phyloP scores from a whole-genome alignment of 768 basidiomycete species.

The Lentinula aciculospora region DNA sequence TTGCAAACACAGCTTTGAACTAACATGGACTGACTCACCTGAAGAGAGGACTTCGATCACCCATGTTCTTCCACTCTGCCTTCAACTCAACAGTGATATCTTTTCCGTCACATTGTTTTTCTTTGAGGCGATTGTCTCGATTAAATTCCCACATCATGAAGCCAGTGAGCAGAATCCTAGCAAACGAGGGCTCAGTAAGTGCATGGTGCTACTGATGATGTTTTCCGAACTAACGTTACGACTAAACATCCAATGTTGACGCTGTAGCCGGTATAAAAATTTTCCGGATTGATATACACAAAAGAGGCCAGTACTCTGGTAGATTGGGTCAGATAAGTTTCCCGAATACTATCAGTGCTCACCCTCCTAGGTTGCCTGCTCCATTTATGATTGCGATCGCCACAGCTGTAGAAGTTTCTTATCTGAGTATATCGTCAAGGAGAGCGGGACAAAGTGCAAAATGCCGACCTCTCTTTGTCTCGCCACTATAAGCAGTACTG shows the following conservation, averaged over 20 bases:
- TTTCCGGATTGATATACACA: constrained; percentile 14
- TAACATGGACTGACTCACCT: constrained; percentile 15
- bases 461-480: constrained; percentile 11
- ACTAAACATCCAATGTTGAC: constrained; percentile 12
- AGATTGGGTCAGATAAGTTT: background rate
- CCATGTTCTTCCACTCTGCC: constrained; percentile 35
- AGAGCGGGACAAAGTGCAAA: constrained; percentile 19
- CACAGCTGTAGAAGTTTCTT: constrained; percentile 23
- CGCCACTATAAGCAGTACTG: constrained; percentile 14
- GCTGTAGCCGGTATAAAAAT: constrained; percentile 13
- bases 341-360: background rate
- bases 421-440: background rate
- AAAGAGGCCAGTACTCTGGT: constrained; percentile 18
- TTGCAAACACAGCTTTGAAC: too few species aligned
- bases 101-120: constrained; percentile 29
- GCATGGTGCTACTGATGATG: background rate
- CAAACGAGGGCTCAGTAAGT: constrained; percentile 2
- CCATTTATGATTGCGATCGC: constrained; percentile 42
- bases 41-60: constrained; percentile 43
- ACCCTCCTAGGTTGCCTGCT: constrained; percentile 39
- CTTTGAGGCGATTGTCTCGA: constrained; percentile 35
- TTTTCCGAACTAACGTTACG: constrained; percentile 17
- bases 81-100: constrained; percentile 26
- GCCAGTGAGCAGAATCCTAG: constrained; percentile 23
- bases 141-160: constrained; percentile 37